Base-by-base conservation (phyloP, 2,329 filamentous ascomycete genomes). In the Claviceps africana region DNA sequence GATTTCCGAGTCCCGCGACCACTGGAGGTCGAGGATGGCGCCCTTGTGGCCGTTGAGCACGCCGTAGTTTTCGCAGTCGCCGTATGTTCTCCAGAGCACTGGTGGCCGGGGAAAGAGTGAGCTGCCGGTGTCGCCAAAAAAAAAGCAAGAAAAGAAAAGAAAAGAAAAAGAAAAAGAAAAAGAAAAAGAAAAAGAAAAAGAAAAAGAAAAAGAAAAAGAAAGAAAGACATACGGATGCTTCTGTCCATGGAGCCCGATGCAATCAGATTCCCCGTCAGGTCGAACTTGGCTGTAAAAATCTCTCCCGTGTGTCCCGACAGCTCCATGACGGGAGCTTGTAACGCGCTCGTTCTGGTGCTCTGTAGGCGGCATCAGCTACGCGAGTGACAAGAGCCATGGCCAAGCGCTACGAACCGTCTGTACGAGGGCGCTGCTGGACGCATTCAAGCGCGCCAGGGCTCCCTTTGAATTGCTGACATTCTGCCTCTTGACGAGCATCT, bases 161-260 rank as follows among this genome's bases (percentile, higher is more conserved):
- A 4, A 21, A 10, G 21, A 10, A 21, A 25, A 21, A 42, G 5
- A 42, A 42, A 19, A 11, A 9, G 7, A 8, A 42, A 11, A 40
- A 25, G 2, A 25, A 6, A 5, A 13, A 2, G 25, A 3, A 25
- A 25, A 25, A 25, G 17, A 7, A 22, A 19, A 30, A 25, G 6
- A 17, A n/a, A 11, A 25, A 17, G 8, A 28, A 13, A 15, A 7
- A 10, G 25, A 25, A 17, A 5, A 15, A 9, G 15, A 19, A 9
- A 3, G 21, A 2, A 13, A 19, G 15, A 22, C 84, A 54, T 72
- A 94, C 88, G 75, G 60, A 98, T 93, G 54, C 83, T 87, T 61
- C 90, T 80, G 65, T 98, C 93, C 87, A 96, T 95, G 13, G 88
- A 93, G 9, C 88, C 91, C 1, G 93, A 97, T 43, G 93, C 93